phyloP scores from a whole-genome alignment of 352 stramenopile species.

The Pythium dissimile region DNA sequence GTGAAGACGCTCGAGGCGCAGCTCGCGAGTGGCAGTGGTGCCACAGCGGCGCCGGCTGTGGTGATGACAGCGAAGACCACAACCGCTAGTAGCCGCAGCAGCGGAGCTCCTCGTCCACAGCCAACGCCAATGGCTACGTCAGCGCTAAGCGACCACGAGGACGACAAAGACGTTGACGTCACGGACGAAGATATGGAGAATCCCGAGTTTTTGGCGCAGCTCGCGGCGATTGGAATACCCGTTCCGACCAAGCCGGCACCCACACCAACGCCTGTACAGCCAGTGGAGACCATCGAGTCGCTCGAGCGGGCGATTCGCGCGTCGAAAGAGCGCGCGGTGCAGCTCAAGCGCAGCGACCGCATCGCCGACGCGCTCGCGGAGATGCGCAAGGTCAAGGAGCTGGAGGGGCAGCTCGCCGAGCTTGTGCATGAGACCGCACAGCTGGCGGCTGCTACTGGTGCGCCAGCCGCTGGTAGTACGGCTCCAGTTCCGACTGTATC shows the following conservation, averaged over 20 bases:
- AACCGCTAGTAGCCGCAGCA: neutral
- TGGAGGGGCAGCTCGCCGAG: conserved; percentile 34
- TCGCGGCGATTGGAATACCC: conserved; percentile 44
- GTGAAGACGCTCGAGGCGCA: conserved; percentile 50
- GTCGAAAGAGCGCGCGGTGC: conserved; percentile 43
- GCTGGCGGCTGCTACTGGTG: too few species aligned
- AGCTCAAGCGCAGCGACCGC: conserved; percentile 51
- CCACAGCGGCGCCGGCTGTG: neutral
- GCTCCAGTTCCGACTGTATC: neutral
- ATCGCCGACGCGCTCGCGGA: conserved; percentile 52
- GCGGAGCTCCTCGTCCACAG: neutral
- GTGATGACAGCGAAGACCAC: neutral
- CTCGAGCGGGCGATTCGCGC: conserved; percentile 45
- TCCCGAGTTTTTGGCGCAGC: conserved; percentile 59
- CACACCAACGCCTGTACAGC: too few species aligned
- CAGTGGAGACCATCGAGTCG: conserved; percentile 9
- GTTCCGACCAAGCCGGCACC: neutral
- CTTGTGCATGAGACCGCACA: too few species aligned
- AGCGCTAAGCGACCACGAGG: neutral
- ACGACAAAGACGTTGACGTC: conserved; percentile 46
- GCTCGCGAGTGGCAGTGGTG: neutral
- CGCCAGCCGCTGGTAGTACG: neutral
- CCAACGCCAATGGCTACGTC: neutral
- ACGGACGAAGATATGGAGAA: conserved; percentile 79
- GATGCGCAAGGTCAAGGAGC: conserved; percentile 57